These are phyloP conservation scores for Yarrowia sp. DNA, from an alignment of 805 yeast species.

Conservation along the genomic window DNA sequence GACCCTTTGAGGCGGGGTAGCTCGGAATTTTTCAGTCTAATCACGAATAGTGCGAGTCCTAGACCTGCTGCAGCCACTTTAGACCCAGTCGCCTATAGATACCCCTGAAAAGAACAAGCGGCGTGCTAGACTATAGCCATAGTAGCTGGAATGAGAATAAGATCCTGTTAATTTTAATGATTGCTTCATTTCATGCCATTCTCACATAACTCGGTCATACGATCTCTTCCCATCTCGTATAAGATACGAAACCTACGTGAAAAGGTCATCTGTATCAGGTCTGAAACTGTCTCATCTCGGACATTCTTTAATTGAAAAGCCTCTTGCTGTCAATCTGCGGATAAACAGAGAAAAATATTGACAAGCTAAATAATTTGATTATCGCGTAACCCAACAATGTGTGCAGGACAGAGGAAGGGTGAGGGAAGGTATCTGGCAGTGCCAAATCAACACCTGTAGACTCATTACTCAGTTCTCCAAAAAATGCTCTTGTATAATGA, in stretches of 20 bases:
- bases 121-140: no score
- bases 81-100: not conserved
- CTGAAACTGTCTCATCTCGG: constrained; percentile 14
- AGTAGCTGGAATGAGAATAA: no score
- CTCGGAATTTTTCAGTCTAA: not conserved
- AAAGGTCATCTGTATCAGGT: constrained; percentile 14
- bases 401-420: no score
- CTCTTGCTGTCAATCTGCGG: constrained; percentile 5
- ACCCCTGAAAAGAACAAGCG: not conserved
- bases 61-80: not conserved
- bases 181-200: no score
- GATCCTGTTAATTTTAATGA: no score
- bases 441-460: no score
- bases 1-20: constrained; percentile 5
- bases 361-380: no score
- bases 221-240: not conserved
- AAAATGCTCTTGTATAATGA: no score
- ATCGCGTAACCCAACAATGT: no score
- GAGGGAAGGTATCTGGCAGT: no score
- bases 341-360: not conserved
- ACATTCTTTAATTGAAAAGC: not conserved
- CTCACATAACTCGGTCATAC: no score
- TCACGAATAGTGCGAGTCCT: not conserved
- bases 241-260: constrained; percentile 5
- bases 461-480: no score